Percentiles rank a stretch among this genome's conserved stretches.
Evolutionary conservation across 179 eudicot genomes (phyloP).

Genomic region (Beta corolliflora): DNA sequence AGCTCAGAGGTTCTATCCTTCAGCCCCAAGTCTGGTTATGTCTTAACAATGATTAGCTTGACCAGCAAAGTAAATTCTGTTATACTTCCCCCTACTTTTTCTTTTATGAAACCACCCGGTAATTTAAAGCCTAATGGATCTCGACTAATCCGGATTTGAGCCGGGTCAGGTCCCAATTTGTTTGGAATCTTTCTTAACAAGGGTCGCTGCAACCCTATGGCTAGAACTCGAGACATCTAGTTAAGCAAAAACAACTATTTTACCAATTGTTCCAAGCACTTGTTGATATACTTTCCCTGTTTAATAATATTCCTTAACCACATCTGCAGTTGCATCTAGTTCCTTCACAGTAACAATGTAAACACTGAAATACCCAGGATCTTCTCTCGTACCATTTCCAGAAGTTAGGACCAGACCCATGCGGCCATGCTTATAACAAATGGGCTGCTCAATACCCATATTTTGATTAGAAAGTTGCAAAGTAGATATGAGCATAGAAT

Average conservation of each 20-base stretch:
- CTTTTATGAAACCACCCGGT: too few species aligned
- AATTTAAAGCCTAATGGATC: too few species aligned
- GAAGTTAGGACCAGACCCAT: background rate
- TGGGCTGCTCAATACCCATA: background rate
- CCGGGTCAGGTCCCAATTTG: too few species aligned
- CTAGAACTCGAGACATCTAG: too few species aligned
- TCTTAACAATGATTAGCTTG: conserved; percentile 21
- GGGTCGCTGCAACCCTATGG: too few species aligned
- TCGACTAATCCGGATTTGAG: too few species aligned
- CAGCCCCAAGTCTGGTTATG: conserved; percentile 25
- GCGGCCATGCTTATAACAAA: background rate
- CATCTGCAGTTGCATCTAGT: conserved; percentile 12
- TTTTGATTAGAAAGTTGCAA: background rate
- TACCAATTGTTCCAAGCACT: too few species aligned
- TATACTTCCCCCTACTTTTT: conserved; percentile 6
- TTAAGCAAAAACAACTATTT: too few species aligned
- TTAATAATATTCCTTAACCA: conserved; percentile 15
- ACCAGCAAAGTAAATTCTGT: conserved; percentile 11
- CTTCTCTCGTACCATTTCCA: background rate
- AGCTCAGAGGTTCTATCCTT: conserved; percentile 23
- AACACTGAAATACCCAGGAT: background rate
- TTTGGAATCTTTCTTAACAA: too few species aligned
- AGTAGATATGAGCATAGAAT: too few species aligned
- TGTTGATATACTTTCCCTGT: conserved; percentile 8
- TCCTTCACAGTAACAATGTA: background rate